Evolutionary conservation across 176 grass and related monocot genomes (phyloP).

Genomic region (Alopecurus myosuroides): DNA sequence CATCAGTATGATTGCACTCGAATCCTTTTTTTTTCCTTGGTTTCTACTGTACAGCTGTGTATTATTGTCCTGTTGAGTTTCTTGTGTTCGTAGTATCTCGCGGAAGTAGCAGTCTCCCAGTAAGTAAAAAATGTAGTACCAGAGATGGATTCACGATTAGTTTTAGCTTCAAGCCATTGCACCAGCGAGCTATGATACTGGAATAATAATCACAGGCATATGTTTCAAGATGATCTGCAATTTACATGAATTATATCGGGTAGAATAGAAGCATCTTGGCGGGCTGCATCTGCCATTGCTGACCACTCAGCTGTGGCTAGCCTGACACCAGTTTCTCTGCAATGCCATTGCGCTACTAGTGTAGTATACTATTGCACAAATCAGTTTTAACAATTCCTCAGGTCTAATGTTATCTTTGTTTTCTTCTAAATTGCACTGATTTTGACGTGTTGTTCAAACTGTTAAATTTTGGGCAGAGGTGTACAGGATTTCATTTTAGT

Average conservation of each 20-base stretch:
- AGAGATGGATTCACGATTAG: slow-evolving; percentile 3
- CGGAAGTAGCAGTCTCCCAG: not conserved
- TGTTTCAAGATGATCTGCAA: too few species aligned
- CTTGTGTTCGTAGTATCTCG: not conserved
- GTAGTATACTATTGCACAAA: not conserved
- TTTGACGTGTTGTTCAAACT: too few species aligned
- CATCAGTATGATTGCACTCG: not conserved
- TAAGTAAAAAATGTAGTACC: too few species aligned
- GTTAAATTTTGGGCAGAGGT: too few species aligned
- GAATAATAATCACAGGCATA: too few species aligned
- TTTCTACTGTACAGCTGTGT: not conserved
- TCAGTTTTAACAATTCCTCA: not conserved
- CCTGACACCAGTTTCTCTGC: not conserved
- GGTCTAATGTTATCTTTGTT: too few species aligned
- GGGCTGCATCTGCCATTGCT: too few species aligned
- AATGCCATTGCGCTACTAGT: not conserved
- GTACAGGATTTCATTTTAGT: too few species aligned
- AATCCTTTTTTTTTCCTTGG: not conserved
- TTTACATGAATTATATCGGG: too few species aligned
- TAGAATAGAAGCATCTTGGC: too few species aligned
- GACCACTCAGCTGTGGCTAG: not conserved
- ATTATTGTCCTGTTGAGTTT: not conserved
- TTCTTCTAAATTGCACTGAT: not conserved
- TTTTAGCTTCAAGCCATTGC: slow-evolving; percentile 39
- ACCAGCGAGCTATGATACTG: too few species aligned